Evolutionary conservation across 176 grass and related monocot species (phyloP).

Genomic region (Alopecurus myosuroides): DNA sequence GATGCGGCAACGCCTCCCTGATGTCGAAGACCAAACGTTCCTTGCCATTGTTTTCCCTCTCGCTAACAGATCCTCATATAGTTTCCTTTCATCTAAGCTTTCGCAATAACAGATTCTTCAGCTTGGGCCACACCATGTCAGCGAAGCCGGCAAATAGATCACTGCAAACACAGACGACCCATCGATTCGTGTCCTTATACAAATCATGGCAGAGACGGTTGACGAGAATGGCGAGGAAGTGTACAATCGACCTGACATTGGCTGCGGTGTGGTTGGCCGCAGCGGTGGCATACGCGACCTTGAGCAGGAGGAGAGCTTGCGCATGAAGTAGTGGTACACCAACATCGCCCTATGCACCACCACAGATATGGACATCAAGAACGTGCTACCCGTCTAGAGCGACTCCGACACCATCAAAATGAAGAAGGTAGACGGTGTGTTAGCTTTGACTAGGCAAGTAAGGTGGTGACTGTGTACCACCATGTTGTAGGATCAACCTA

Average conservation of each 20-base stretch:
- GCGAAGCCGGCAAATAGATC: fast-evolving
- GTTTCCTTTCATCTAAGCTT: too few species aligned
- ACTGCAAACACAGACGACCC: neutral
- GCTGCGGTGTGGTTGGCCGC: neutral
- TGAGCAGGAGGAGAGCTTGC: neutral
- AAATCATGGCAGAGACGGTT: neutral
- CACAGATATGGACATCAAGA: neutral
- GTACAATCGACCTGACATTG: neutral
- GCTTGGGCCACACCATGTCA: neutral
- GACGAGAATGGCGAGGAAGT: neutral
- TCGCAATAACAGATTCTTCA: too few species aligned
- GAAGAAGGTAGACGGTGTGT: neutral
- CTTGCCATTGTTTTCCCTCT: too few species aligned
- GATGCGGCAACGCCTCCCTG: too few species aligned
- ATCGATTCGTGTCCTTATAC: neutral
- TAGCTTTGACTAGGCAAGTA: fast-evolving
- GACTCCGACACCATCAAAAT: neutral
- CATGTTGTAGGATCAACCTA: neutral
- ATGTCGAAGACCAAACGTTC: too few species aligned
- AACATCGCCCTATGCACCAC: neutral
- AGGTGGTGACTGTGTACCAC: neutral
- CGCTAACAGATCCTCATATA: too few species aligned
- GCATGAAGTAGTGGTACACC: neutral
- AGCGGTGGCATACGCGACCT: neutral
- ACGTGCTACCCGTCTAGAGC: neutral